Evolutionary conservation across 2,329 filamentous ascomycete genomes (phyloP).

Genomic region (Cryphonectria carpinicola): DNA sequence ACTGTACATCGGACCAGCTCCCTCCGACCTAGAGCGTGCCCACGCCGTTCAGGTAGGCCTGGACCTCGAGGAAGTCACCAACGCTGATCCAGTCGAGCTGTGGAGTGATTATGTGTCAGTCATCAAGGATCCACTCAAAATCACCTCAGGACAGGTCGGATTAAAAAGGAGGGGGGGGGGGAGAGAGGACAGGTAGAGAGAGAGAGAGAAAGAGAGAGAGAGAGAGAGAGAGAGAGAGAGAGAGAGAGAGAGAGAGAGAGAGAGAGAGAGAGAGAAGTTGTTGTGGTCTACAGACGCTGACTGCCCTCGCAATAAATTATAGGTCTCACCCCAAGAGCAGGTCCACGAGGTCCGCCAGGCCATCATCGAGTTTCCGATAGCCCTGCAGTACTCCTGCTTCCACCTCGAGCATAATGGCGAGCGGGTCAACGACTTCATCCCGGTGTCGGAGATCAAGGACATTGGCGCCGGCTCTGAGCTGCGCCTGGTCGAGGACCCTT

Average conservation of each 20-base stretch:
- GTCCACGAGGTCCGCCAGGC: slow-evolving; percentile 97
- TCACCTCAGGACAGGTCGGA: neutral
- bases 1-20: no score
- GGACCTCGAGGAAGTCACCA: slow-evolving; percentile 25
- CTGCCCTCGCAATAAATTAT: slow-evolving; percentile 28
- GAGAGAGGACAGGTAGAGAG: no score
- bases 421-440: slow-evolving; percentile 92
- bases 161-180: no score
- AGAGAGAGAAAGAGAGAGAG: no score
- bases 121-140: neutral
- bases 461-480: slow-evolving; percentile 79
- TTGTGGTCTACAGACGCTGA: slow-evolving; percentile 31
- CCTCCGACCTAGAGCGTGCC: neutral
- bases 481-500: slow-evolving; percentile 86
- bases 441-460: slow-evolving; percentile 85
- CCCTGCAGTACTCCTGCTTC: slow-evolving; percentile 98
- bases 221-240: no score
- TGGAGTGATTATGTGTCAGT: neutral
- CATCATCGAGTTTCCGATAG: slow-evolving; percentile 88
- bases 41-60: slow-evolving; percentile 22
- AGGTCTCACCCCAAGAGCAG: slow-evolving; percentile 93
- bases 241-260: no score
- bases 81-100: slow-evolving; percentile 28
- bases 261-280: neutral
- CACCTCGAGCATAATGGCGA: slow-evolving; percentile 89